These are phyloP conservation scores for Trichoderma polysporum DNA, from an alignment of 2,329 filamentous ascomycete genomes.

Conservation along the genomic window DNA sequence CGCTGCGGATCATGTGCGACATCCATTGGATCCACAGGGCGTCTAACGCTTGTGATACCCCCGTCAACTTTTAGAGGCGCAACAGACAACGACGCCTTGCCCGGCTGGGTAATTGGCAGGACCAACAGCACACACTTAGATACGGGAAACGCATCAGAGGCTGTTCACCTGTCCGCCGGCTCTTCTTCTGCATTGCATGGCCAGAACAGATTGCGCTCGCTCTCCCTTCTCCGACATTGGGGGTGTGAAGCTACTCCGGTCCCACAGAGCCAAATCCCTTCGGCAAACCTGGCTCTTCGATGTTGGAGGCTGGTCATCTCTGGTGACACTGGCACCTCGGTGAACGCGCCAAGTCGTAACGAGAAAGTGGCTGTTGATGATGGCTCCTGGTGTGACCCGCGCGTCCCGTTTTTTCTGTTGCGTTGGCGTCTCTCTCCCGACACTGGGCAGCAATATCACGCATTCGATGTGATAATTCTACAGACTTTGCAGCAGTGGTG, in stretches of 20 bases:
- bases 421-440: background rate
- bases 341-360: constrained; percentile 7
- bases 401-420: constrained; percentile 15
- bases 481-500: background rate
- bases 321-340: constrained; percentile 9
- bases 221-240: background rate
- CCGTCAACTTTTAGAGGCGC: constrained; percentile 20
- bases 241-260: background rate
- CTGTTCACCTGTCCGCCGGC: background rate
- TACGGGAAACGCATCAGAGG: constrained; percentile 5
- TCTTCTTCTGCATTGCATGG: background rate
- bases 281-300: background rate
- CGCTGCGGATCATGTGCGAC: constrained; percentile 34
- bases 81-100: constrained; percentile 15
- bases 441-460: constrained; percentile 11
- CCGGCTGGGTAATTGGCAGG: constrained; percentile 9
- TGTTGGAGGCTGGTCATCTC: background rate
- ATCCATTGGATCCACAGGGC: constrained; percentile 33
- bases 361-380: constrained; percentile 14
- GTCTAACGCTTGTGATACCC: constrained; percentile 32
- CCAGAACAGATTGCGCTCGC: background rate
- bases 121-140: constrained; percentile 25
- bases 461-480: constrained; percentile 4
- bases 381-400: constrained; percentile 20
- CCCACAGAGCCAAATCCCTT: background rate